Base-by-base conservation (phyloP, 2,329 filamentous ascomycete species). In the Paramyrothecium roridum region DNA sequence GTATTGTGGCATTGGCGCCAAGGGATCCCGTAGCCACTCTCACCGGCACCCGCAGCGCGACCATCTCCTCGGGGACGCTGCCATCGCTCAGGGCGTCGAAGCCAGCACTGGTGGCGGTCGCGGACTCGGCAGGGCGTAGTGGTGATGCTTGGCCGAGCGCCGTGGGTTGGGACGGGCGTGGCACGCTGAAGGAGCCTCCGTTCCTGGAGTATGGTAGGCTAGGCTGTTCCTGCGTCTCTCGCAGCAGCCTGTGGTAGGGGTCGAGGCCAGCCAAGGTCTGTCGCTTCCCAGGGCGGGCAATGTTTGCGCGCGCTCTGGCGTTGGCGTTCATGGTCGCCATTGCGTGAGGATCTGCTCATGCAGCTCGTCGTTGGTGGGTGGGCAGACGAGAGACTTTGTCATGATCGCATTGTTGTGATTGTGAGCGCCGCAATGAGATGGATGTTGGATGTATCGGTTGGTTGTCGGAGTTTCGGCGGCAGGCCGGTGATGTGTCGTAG, bases 181-280 rank as follows among this genome's bases (percentile, higher is more conserved):
- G 64, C 1, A 61, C 48, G 53, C 62, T 67, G 52, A 67, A 66
- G 2, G 66, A 66, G 20, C 57, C 37, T 6, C 54, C 52, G 3
- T 55, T 56, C 2, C 55, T 56, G 3, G 52, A 49, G 37, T 62
- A 60, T 2, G 60, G 59, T 12, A 51, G 49, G 33, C 49, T 51
- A 17, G 49, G 49, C 49, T 37, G 49, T 8, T 67, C 63, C 53
- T 69, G 63, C 16, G 57, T 56, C 51, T 63, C 57, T 43, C 62
- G 64, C 11, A 67, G 59, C 52, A 60, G 61, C 51, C 59, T 62
- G 52, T 67, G 64, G 48, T 67, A 65, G 50, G 64, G 65, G 23
- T 66, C 63, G 53, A 65, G 55, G 26, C 47, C 47, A 37, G 49
- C n/a, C 34, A 51, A 30, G 20, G 63, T 57, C 47, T 65, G 61